Evolutionary conservation across 306 rosid genomes (phyloP), one percentile per base, ranked within the genome.

Genomic region (Vigna nakashimae): DNA sequence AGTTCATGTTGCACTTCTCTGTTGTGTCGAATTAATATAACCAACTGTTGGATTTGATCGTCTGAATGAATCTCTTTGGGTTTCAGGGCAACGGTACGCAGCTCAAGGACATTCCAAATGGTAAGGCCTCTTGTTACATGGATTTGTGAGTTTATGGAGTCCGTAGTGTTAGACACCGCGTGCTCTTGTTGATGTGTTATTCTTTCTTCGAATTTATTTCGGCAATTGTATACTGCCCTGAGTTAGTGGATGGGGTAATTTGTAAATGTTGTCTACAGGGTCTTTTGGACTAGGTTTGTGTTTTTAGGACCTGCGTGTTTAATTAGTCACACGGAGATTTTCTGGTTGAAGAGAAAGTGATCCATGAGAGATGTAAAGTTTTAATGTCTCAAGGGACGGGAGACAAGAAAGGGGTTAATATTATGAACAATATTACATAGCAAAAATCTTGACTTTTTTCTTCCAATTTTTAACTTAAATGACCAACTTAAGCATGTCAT

Each of bases 81-180:
- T 88, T 87, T 83, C 88, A 93, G 98, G 98, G 98, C 64, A 81
- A 50, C 17, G 98, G 98, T 32, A 86, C 88, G 2, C 91, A 86
- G 71, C 91, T 93, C 6, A 91, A 84, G 86, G 96, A 89, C 59
- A 93, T 93, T 64, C 98, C 98, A 15, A 93, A 93, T 64, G 98
- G 98, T 93, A 80, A 65, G 89, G 32, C 46, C 52, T 50, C 14
- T 48, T 11, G 64, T 56, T 66, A 1, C 12, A 1, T 59, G 42
- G 12, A 6, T 30, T 59, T 28, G 42, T 59, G 11, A 59, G 0
- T 5, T 12, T 46, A 46, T 12, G 16, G 6, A 5, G n/a, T 49
- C 18, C 53, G 18, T 13, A 49, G 8, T 51, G 22, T n/a, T 6
- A 34, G n/a, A 60, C 12, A 36, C 69, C 10, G 2, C 34, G 8